Base-by-base conservation (phyloP, 176 grass and related monocot species). In the Oryza glaberrima region DNA sequence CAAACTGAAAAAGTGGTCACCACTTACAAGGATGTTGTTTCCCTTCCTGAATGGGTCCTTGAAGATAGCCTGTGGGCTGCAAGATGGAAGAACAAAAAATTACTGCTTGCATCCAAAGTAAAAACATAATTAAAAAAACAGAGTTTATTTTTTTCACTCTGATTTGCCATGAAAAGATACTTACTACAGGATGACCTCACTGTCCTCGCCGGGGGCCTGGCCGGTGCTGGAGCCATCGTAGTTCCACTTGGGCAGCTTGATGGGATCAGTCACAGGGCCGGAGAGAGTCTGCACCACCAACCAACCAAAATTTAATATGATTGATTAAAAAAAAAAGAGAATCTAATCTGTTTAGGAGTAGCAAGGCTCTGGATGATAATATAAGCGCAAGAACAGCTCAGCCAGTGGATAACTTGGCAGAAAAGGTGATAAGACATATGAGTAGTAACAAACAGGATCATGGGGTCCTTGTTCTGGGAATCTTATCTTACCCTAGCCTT, bases 151-250 rank as follows among this genome's bases (percentile, higher is more conserved):
- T 0, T 69, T 3, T 36, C 73, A 71, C 47, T 11, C 7, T 85
- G 63, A 22, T 58, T 9, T n/a, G 77, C 69, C 63, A 89, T 56
- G 85, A 23, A 15, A 69, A 32, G 75, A 72, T 48, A 87, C 97
- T 92, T 99, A 99, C 97, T 96, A 91, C 19, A 99, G 67, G 88
- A 99, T 99, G 73, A 99, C 97, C 88, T 99, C 97, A 77, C 97
- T 99, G 86, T 99, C 97, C 76, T 94, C 75, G n/a, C 97, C 97
- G 17, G 94, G 91, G 75, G 97, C 97, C 90, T 99, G 97, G 40
- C 97, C 97, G 14, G 97, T 99, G 94, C 97, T 99, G 70, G 97
- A 99, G 44, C 97, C 97, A 46, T 99, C 97, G 43, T 99, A 99
- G 87, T 99, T 99, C 97, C 97, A 99, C 84, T 96, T 99, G 13